A percentile compares a stretch with the other conserved stretches of the same genome.
Evolutionary conservation across 768 basidiomycete species (phyloP).

Genomic region (Xerocomus potaroensis): DNA sequence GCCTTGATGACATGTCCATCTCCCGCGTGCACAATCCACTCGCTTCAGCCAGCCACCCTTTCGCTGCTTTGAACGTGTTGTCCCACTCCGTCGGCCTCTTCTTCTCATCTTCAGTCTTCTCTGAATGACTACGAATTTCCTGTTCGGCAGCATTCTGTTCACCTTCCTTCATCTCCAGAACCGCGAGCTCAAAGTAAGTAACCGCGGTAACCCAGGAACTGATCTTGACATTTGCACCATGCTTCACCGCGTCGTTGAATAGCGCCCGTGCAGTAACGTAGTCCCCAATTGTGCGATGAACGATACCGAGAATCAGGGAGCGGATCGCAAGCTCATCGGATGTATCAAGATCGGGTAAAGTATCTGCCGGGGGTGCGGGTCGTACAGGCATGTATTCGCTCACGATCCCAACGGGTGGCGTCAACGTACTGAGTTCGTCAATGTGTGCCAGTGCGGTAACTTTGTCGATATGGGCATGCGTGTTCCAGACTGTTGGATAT

Average conservation of each 20-base stretch:
- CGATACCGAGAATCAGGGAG: slow-evolving; percentile 62
- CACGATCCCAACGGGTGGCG: slow-evolving; percentile 40
- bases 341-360: slow-evolving; percentile 50
- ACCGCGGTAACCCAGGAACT: slow-evolving; percentile 69
- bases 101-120: slow-evolving; percentile 4
- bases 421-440: slow-evolving; percentile 44
- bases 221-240: slow-evolving; percentile 38
- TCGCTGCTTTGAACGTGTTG: slow-evolving; percentile 43
- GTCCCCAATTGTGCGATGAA: slow-evolving; percentile 53
- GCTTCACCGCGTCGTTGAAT: slow-evolving; percentile 47
- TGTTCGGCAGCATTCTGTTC: slow-evolving; percentile 35
- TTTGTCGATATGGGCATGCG: slow-evolving; percentile 55
- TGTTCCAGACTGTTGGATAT: slow-evolving; percentile 65
- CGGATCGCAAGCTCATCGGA: slow-evolving; percentile 69
- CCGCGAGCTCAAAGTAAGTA: slow-evolving; percentile 65
- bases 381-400: slow-evolving; percentile 23
- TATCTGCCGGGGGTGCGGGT: not conserved
- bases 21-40: slow-evolving; percentile 44
- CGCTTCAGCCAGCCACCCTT: slow-evolving; percentile 49
- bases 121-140: slow-evolving; percentile 22
- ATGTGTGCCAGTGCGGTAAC: slow-evolving; percentile 58
- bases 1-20: slow-evolving; percentile 58
- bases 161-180: slow-evolving; percentile 62
- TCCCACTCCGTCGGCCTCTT: slow-evolving; percentile 38
- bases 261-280: slow-evolving; percentile 43